These are phyloP conservation scores for Hypoxylon fuscum DNA, from an alignment of 495 filamentous ascomycete genomes.

Conservation along the genomic window DNA sequence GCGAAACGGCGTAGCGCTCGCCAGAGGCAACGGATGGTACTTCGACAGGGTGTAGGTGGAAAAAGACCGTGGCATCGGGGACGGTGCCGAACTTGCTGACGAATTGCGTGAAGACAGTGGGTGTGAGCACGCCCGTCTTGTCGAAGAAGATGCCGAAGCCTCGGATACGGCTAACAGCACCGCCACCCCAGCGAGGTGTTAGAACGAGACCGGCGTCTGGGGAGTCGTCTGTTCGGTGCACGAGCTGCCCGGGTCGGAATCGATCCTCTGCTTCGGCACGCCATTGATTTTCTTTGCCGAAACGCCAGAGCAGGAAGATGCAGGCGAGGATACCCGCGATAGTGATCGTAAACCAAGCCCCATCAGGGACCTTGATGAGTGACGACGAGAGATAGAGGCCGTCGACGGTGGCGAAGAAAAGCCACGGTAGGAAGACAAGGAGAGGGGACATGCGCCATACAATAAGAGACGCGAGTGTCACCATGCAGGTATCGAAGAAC, in stretches of 20 bases:
- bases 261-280: constrained; percentile 68
- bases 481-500: constrained; percentile 77
- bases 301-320: constrained; percentile 76
- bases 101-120: constrained; percentile 71
- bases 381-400: constrained; percentile 72
- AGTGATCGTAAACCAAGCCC: constrained; percentile 78
- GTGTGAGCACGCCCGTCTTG: constrained; percentile 64
- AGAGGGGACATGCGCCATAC: constrained; percentile 69
- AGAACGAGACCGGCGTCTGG: constrained; percentile 43
- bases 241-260: constrained; percentile 57
- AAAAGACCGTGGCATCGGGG: constrained; percentile 68
- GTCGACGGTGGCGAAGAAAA: constrained; percentile 69
- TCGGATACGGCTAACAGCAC: constrained; percentile 52
- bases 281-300: constrained; percentile 80
- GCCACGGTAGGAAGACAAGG: constrained; percentile 67
- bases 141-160: constrained; percentile 74
- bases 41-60: constrained; percentile 68
- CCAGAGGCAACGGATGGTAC: constrained; percentile 56
- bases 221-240: constrained; percentile 45
- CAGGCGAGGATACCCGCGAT: constrained; percentile 66
- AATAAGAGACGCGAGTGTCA: constrained; percentile 71
- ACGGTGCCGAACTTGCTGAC: constrained; percentile 67
- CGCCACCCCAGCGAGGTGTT: constrained; percentile 55
- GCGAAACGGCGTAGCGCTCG: constrained; percentile 52
- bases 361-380: constrained; percentile 73